Percentiles rank a stretch among this genome's conserved stretches.
Evolutionary conservation across 306 rosid genomes (phyloP).

Genomic region (Ormosia semicastrata): DNA sequence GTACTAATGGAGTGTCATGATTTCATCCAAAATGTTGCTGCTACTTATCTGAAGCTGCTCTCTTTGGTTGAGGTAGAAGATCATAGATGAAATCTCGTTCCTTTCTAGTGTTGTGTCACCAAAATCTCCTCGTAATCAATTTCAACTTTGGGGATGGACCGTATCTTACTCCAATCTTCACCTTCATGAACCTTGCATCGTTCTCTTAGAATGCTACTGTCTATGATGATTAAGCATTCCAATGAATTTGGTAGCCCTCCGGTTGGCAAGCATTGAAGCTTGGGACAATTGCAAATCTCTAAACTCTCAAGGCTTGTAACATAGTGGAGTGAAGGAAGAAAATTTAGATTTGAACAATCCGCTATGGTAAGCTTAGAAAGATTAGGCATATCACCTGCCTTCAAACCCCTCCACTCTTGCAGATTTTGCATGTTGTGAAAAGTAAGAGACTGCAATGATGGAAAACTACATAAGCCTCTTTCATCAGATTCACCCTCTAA

Average conservation of each 20-base stretch:
- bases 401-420: background rate
- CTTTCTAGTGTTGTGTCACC: background rate
- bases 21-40: too few relatives aligned
- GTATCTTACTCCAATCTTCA: conserved; percentile 13
- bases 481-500: background rate
- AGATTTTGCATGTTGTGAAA: background rate
- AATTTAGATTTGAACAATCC: background rate
- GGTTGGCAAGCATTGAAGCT: conserved; percentile 13
- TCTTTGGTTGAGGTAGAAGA: too few relatives aligned
- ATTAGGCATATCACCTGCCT: background rate
- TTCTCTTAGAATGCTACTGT: background rate
- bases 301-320: background rate
- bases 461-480: background rate
- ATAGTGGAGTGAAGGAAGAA: conserved; percentile 10
- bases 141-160: background rate
- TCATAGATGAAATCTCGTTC: too few relatives aligned
- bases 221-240: conserved; percentile 1
- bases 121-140: background rate
- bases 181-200: background rate
- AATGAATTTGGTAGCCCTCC: conserved; percentile 16
- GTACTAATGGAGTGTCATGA: too few relatives aligned
- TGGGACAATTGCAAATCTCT: conserved; percentile 4
- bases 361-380: background rate
- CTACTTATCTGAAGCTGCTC: too few relatives aligned
- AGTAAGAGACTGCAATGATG: background rate